These are phyloP conservation scores for Pyrenophora teres DNA, from an alignment of 2,329 filamentous ascomycete genomes.

Conservation along the genomic window DNA sequence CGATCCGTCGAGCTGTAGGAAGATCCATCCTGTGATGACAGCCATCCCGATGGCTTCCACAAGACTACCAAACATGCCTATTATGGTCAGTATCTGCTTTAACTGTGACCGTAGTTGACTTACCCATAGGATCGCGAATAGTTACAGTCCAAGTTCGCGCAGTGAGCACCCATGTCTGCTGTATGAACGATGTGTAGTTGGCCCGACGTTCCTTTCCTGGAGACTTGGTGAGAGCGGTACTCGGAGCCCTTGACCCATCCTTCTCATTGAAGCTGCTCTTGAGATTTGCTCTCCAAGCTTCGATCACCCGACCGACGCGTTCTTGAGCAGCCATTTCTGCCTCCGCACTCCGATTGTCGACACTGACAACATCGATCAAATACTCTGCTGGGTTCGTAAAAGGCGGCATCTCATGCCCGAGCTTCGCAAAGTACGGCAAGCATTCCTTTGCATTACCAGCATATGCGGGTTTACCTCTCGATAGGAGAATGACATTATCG, in stretches of 20 bases:
- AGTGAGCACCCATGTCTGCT: constrained; percentile 69
- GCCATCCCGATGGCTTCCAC: constrained; percentile 73
- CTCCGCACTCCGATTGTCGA: constrained; percentile 72
- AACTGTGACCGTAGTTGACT: neutral
- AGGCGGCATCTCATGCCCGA: constrained; percentile 66
- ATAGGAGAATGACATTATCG: constrained; percentile 71
- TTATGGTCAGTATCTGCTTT: neutral
- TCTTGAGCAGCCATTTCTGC: constrained; percentile 64
- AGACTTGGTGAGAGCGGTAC: constrained; percentile 2
- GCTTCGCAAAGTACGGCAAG: constrained; percentile 65
- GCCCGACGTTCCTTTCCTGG: constrained; percentile 23
- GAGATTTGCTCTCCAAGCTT: constrained; percentile 58
- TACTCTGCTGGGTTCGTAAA: constrained; percentile 82
- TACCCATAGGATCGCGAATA: constrained; percentile 74
- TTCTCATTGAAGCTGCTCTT: constrained; percentile 21
- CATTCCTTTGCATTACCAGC: constrained; percentile 64
- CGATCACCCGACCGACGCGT: constrained; percentile 65
- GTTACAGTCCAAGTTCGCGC: constrained; percentile 72
- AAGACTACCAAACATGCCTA: constrained; percentile 66
- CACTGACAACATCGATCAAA: constrained; percentile 73
- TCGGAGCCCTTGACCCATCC: neutral
- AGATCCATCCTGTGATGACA: constrained; percentile 74
- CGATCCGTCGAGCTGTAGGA: constrained; percentile 67
- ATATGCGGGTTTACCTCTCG: constrained; percentile 70
- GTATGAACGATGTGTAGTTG: constrained; percentile 61